Conservation (phyloP, 2,329 filamentous ascomycete genomes). For the Exophiala xenobiotica region DNA sequence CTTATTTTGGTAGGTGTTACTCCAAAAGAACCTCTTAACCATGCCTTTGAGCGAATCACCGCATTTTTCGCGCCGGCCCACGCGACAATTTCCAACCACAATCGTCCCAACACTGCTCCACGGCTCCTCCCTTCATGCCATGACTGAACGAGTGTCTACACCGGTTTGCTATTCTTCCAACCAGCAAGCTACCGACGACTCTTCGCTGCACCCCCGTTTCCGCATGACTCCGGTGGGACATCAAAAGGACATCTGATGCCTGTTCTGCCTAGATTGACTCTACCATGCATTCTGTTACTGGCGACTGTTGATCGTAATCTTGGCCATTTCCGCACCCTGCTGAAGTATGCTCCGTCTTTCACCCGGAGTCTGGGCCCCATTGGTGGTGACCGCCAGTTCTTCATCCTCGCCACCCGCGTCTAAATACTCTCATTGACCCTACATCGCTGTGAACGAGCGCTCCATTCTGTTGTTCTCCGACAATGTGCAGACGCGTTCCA, state of each 20-base stretch:
- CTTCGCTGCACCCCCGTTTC: slow-evolving; percentile 1
- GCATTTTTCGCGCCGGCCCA: neutral
- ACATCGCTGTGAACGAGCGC: neutral
- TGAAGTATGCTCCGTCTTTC: slow-evolving; percentile 3
- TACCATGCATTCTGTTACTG: neutral
- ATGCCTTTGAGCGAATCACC: neutral
- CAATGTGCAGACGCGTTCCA: neutral
- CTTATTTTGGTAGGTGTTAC: neutral
- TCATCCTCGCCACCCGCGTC: slow-evolving; percentile 8
- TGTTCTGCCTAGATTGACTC: slow-evolving; percentile 22
- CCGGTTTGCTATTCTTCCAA: slow-evolving; percentile 10
- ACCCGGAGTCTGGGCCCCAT: slow-evolving; percentile 10
- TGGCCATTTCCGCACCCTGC: slow-evolving; percentile 15
- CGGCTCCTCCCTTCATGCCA: neutral
- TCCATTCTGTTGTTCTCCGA: neutral
- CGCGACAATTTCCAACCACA: neutral
- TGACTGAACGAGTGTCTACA: slow-evolving; percentile 2
- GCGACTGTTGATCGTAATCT: slow-evolving; percentile 12
- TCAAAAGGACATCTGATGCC: slow-evolving; percentile 11
- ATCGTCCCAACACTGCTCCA: neutral
- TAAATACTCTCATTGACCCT: slow-evolving; percentile 17
- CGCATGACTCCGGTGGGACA: slow-evolving; percentile 10
- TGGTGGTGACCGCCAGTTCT: slow-evolving; percentile 14
- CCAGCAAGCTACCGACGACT: neutral
- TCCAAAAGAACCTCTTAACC: neutral